These are phyloP conservation scores for Leccinum rimulosum DNA, from an alignment of 768 basidiomycete species.

Conservation along the genomic window DNA sequence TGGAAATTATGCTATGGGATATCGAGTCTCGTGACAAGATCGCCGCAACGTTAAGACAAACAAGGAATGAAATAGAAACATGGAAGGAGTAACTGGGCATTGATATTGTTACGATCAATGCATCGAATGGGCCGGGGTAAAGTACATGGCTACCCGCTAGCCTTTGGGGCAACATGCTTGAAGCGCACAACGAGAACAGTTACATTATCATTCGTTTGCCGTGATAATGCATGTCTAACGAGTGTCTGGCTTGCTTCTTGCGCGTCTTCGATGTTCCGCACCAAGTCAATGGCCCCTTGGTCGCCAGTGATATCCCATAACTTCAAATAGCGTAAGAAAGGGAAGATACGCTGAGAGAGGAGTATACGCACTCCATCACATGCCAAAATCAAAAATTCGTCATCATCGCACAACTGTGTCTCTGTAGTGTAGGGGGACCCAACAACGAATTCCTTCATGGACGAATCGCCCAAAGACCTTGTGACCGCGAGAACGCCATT, in stretches of 20 bases:
- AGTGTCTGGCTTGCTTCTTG: conserved; percentile 78
- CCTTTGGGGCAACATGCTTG: conserved; percentile 36
- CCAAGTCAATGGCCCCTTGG: conserved; percentile 85
- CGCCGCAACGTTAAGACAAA: conserved; percentile 1
- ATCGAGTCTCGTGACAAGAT: conserved; percentile 1
- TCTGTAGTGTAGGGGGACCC: conserved; percentile 99
- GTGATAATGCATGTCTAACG: conserved; percentile 79
- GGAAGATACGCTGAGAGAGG: neutral
- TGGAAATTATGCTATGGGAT: neutral
- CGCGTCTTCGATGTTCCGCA: conserved; percentile 69
- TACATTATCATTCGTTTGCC: conserved; percentile 94
- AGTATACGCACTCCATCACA: conserved; percentile 87
- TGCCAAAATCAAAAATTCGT: conserved; percentile 93
- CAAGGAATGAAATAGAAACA: conserved; percentile 4
- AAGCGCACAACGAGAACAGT: conserved; percentile 88
- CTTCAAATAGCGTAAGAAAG: conserved; percentile 40
- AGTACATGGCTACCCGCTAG: conserved; percentile 11
- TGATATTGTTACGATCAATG: conserved; percentile 9
- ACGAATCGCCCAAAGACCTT: conserved; percentile 90
- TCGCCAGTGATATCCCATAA: conserved; percentile 96
- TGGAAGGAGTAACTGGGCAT: neutral
- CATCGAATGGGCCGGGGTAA: neutral
- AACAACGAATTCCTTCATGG: conserved; percentile 99
- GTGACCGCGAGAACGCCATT: conserved; percentile 98
- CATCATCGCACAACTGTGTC: conserved; percentile 84